Conservation (phyloP, 176 grass and related monocot species). For the Oryza coarctata region DNA sequence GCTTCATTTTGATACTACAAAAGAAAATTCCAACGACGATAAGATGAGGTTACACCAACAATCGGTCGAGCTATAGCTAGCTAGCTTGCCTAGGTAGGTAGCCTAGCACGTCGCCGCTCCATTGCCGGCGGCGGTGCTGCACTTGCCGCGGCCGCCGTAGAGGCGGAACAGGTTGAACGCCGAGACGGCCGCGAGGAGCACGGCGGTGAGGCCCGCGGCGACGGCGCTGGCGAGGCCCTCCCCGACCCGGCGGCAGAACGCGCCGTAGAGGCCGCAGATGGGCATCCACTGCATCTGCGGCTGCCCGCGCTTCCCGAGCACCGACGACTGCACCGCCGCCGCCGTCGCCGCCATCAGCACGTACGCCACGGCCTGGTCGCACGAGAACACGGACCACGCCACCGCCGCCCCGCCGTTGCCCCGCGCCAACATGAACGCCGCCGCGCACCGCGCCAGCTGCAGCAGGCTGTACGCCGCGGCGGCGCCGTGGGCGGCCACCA, state of each 20-base stretch:
- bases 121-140: neutral
- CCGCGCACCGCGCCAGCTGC: constrained; percentile 47
- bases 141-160: constrained; percentile 43
- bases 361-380: constrained; percentile 91
- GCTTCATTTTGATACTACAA: neutral
- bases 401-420: constrained; percentile 22
- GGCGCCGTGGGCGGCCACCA: constrained; percentile 45
- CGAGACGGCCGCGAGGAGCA: constrained; percentile 49
- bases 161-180: constrained; percentile 90
- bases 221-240: constrained; percentile 55
- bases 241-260: constrained; percentile 64
- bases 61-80: neutral
- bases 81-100: neutral
- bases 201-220: constrained; percentile 41
- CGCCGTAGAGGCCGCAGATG: constrained; percentile 66
- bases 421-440: constrained; percentile 13
- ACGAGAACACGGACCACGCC: constrained; percentile 70
- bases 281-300: constrained; percentile 84
- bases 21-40: no score
- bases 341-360: constrained; percentile 51
- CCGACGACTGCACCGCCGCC: constrained; percentile 54
- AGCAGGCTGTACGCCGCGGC: constrained; percentile 75
- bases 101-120: neutral
- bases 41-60: neutral
- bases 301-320: constrained; percentile 56